Conservation (phyloP, 805 yeast genomes). For the Yarrowia alimentaria region DNA sequence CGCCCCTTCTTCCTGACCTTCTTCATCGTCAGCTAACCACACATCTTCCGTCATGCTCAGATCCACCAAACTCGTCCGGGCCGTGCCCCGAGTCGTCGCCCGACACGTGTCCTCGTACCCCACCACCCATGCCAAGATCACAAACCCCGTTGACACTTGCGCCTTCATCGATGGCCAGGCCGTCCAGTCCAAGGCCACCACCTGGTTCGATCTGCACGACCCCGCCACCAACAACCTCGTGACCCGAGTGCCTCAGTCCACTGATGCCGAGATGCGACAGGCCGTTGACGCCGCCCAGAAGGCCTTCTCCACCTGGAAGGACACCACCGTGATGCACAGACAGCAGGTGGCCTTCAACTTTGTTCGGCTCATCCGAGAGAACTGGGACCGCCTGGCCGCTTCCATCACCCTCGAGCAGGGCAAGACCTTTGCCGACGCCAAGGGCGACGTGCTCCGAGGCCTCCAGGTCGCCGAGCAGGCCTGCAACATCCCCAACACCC, state of each 20-base stretch:
- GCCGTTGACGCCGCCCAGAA: conserved; percentile 64
- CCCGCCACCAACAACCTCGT: conserved; percentile 72
- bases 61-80: no score
- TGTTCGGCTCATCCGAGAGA: conserved; percentile 59
- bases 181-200: conserved; percentile 49
- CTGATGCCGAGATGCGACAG: conserved; percentile 59
- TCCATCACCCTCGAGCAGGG: conserved; percentile 71
- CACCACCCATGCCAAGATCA: conserved; percentile 38
- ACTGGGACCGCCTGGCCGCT: conserved; percentile 67
- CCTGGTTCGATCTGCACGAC: conserved; percentile 69
- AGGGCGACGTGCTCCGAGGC: conserved; percentile 73
- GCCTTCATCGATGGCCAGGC: conserved; percentile 49
- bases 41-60: no score
- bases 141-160: conserved; percentile 40
- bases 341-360: conserved; percentile 68
- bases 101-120: conserved; percentile 31
- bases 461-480: conserved; percentile 78
- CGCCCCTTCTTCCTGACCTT: no score
- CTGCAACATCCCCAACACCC: conserved; percentile 58
- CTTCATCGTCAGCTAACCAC: no score
- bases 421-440: conserved; percentile 70
- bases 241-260: conserved; percentile 68
- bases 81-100: no score
- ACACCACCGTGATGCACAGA: conserved; percentile 49
- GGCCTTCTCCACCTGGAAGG: conserved; percentile 61